These are phyloP conservation scores for Dacryopinax primogenitus DNA, from an alignment of 768 basidiomycete genomes.

Conservation along the genomic window DNA sequence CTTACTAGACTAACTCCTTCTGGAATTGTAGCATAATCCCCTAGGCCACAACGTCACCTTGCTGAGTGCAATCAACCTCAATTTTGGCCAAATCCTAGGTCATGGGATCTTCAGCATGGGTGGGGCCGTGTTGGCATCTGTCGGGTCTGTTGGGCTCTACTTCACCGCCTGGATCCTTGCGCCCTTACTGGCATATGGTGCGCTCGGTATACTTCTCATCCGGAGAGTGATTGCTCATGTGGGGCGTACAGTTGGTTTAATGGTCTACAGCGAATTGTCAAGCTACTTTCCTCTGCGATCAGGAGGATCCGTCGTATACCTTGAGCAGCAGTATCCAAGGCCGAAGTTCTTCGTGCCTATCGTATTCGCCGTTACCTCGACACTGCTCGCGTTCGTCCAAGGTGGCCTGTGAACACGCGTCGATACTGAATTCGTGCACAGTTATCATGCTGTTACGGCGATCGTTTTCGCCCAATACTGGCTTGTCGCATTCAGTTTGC, in stretches of 20 bases:
- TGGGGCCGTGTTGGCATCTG: slow-evolving; percentile 10
- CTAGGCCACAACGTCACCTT: slow-evolving; percentile 21
- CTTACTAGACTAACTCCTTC: background rate
- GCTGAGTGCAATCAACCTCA: slow-evolving; percentile 19
- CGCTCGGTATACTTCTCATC: slow-evolving; percentile 16
- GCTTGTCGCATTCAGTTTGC: slow-evolving; percentile 18
- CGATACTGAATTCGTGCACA: slow-evolving; percentile 16
- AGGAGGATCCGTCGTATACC: slow-evolving; percentile 12
- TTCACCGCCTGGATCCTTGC: slow-evolving; percentile 14
- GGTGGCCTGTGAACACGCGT: slow-evolving; percentile 20
- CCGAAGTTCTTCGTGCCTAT: slow-evolving; percentile 35
- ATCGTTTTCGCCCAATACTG: slow-evolving; percentile 24
- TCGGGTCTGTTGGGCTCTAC: slow-evolving; percentile 13
- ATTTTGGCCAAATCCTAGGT: slow-evolving; percentile 13
- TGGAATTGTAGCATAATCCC: slow-evolving; percentile 13
- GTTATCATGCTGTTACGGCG: slow-evolving; percentile 18
- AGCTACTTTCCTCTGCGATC: slow-evolving; percentile 15
- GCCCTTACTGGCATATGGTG: slow-evolving; percentile 10
- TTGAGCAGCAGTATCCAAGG: slow-evolving; percentile 32
- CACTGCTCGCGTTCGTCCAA: slow-evolving; percentile 30
- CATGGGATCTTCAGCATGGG: slow-evolving; percentile 15
- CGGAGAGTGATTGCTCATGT: background rate
- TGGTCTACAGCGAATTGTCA: slow-evolving; percentile 13
- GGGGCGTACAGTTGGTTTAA: background rate
- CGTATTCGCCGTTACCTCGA: slow-evolving; percentile 30